Base-by-base conservation (phyloP, 345 rosid species). In the Ceriops zippeliana region DNA sequence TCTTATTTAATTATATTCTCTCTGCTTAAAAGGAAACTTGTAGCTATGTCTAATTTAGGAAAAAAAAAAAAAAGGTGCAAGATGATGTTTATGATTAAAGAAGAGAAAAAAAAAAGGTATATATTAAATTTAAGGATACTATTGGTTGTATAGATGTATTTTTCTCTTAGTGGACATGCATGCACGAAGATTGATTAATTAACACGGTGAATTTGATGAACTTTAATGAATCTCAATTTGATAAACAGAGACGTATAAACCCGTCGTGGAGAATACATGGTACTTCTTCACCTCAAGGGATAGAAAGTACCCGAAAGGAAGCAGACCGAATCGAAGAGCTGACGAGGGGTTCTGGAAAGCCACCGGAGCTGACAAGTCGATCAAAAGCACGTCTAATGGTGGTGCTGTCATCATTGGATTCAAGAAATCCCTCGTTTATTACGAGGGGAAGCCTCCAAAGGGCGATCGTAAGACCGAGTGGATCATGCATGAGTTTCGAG, bases 401-500 rank as follows among this genome's bases (percentile, higher is more conserved):
- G 21, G 28, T 22, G 21, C 1, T 19, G 31, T 22, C 21, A 34
- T 73, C 30, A 34, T 73, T 38, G 78, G 74, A 32, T 28, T 0
- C 0, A 75, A 28, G 37, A 75, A 46, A 20, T 35, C 79, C 1
- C 67, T 75, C 5, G 79, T 70, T 22, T 75, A 34, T 20, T 65
- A 65, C 52, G 19, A 16, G 3, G 75, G 79, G 7, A 70, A 58
- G 35, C 37, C 74, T 35, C 74, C 66, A 1, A 51, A 2, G 34
- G 71, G 75, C 15, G 38, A 34, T 42, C 49, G 49, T n/a, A 75
- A 75, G 61, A 75, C 79, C 35, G 24, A 75, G 27, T 75, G 79
- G 79, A 70, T 75, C 1, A 75, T 75, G 79, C 75, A 75, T n/a
- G 79, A 75, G 35, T 75, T 58, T 28, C 28, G 70, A 21, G 37